Conservation (phyloP, 2,329 filamentous ascomycete genomes). For the Setomelanomma holmii region DNA sequence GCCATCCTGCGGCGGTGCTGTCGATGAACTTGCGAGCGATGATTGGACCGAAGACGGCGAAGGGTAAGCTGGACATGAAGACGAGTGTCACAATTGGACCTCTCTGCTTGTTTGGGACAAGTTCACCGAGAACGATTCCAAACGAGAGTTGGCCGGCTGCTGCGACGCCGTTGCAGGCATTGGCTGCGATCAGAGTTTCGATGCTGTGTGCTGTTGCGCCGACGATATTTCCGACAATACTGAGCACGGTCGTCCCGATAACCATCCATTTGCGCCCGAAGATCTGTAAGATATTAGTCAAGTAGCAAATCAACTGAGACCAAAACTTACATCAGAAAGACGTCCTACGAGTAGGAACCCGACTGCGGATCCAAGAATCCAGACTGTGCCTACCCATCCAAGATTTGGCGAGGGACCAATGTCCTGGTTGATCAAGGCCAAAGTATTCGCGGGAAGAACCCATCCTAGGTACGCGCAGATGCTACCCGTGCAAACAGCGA, state of each 20-base stretch:
- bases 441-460: conserved; percentile 38
- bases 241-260: conserved; percentile 25
- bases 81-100: conserved; percentile 16
- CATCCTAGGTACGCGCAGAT: conserved; percentile 40
- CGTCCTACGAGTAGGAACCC: conserved; percentile 32
- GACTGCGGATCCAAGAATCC: conserved; percentile 30
- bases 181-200: conserved; percentile 40
- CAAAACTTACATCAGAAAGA: conserved; percentile 34
- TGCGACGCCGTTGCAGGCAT: conserved; percentile 36
- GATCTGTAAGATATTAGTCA: too few species aligned
- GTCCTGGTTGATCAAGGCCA: conserved; percentile 40
- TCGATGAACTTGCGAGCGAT: conserved; percentile 53
- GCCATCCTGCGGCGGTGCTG: conserved; percentile 46
- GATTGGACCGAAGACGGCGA: conserved; percentile 52
- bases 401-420: conserved; percentile 35
- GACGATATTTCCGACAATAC: conserved; percentile 35
- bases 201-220: conserved; percentile 38
- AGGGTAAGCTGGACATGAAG: conserved; percentile 38
- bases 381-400: conserved; percentile 38
- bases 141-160: conserved; percentile 38
- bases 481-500: conserved; percentile 31
- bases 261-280: too few species aligned
- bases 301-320: too few species aligned
- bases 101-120: conserved; percentile 49
- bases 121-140: conserved; percentile 33